Conservation (phyloP, 2,329 filamentous ascomycete genomes). For the Fusarium cicatricum region DNA sequence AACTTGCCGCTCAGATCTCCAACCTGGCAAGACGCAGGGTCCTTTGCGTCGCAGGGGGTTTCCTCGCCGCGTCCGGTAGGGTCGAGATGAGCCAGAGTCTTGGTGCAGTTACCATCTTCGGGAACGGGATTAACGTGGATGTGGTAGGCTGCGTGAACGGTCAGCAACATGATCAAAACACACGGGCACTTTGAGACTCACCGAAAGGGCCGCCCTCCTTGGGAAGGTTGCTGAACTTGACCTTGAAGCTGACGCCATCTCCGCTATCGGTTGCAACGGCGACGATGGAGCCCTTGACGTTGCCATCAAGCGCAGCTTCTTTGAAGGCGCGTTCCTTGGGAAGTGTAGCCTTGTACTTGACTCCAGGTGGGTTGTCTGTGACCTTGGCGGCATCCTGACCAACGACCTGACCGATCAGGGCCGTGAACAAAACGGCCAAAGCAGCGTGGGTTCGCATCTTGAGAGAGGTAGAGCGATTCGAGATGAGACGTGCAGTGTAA, state of each 20-base stretch:
- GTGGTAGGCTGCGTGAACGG: slow-evolving; percentile 67
- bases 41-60: slow-evolving; percentile 64
- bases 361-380: slow-evolving; percentile 63
- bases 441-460: slow-evolving; percentile 38
- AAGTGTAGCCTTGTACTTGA: slow-evolving; percentile 64
- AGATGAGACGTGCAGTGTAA: slow-evolving; percentile 9
- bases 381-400: slow-evolving; percentile 59
- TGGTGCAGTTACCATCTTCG: slow-evolving; percentile 74
- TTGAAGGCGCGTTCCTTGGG: slow-evolving; percentile 62
- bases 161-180: slow-evolving; percentile 16
- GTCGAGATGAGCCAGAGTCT: slow-evolving; percentile 73
- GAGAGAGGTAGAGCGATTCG: not conserved
- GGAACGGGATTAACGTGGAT: slow-evolving; percentile 73
- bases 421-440: slow-evolving; percentile 41
- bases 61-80: slow-evolving; percentile 71
- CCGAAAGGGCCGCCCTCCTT: slow-evolving; percentile 65
- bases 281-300: slow-evolving; percentile 62
- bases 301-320: slow-evolving; percentile 56
- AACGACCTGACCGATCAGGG: slow-evolving; percentile 40
- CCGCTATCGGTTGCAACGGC: slow-evolving; percentile 57
- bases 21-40: slow-evolving; percentile 74
- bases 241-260: slow-evolving; percentile 62
- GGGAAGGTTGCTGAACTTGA: slow-evolving; percentile 67
- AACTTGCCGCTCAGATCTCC: slow-evolving; percentile 81
- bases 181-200: slow-evolving; percentile 48